phyloP scores from a whole-genome alignment of 148 eudicot genomes.

The Camellia sinensis region DNA sequence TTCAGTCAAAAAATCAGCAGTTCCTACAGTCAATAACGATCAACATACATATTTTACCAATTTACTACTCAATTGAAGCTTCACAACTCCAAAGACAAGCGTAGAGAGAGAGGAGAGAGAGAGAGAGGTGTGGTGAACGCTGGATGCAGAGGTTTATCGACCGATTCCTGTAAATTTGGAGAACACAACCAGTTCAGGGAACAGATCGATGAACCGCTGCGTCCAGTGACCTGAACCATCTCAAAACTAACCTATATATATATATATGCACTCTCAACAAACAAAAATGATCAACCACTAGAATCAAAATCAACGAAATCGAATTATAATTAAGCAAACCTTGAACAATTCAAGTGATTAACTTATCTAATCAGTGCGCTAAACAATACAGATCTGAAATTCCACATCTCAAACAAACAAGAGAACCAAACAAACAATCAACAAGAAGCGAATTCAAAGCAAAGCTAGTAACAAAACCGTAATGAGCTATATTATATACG shows the following conservation, averaged over 20 bases:
- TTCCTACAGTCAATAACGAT: background rate
- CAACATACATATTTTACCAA: background rate
- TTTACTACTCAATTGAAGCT: background rate
- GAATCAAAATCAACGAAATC: too few relatives aligned
- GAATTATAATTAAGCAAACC: too few relatives aligned
- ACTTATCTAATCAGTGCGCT: too few relatives aligned
- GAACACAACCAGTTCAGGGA: conserved; percentile 32
- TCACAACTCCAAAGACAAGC: background rate
- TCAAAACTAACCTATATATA: background rate
- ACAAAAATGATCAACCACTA: background rate
- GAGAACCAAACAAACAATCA: too few relatives aligned
- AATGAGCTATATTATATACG: background rate
- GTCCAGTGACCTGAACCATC: conserved; percentile 56
- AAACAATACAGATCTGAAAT: too few relatives aligned
- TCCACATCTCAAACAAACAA: too few relatives aligned
- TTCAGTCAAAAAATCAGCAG: background rate
- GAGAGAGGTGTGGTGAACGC: conserved; percentile 31
- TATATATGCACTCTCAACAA: background rate
- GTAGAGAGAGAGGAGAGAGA: background rate
- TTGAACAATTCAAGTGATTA: too few relatives aligned
- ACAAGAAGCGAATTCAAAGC: too few relatives aligned
- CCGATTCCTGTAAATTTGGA: conserved; percentile 37
- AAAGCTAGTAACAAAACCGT: too few relatives aligned
- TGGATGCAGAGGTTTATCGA: conserved; percentile 98
- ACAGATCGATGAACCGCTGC: conserved; percentile 92